Percentiles rank a stretch among this genome's conserved stretches.
Evolutionary conservation across 257 asterid species (phyloP).

Genomic region (Fraxinus quadrangulata): DNA sequence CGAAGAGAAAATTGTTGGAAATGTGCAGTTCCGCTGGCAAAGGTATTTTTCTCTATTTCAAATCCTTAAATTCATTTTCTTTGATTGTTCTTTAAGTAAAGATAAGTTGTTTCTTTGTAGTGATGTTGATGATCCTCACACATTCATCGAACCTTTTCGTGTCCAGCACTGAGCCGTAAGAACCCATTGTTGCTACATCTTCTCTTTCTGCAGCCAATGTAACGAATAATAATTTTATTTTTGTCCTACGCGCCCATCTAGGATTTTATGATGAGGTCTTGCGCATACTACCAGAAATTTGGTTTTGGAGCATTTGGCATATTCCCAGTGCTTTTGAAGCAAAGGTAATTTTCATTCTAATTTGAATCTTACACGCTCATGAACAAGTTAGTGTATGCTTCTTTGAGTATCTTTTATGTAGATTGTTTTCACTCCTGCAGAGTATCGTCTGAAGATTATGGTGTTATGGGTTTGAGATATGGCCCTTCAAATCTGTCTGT

Average conservation of each 20-base stretch:
- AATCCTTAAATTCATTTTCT: constrained; percentile 6
- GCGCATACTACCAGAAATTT: constrained; percentile 72
- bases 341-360: constrained; percentile 47
- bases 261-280: constrained; percentile 71
- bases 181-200: constrained; percentile 21
- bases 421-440: constrained; percentile 46
- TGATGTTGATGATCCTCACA: constrained; percentile 80
- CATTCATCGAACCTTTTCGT: constrained; percentile 76
- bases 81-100: constrained; percentile 14
- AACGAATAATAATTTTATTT: constrained; percentile 23
- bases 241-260: constrained; percentile 29
- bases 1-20: constrained; percentile 68
- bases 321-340: constrained; percentile 69
- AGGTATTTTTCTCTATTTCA: constrained; percentile 45
- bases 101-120: constrained; percentile 42
- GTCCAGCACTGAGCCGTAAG: constrained; percentile 88
- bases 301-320: constrained; percentile 90
- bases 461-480: constrained; percentile 88
- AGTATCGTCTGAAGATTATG: constrained; percentile 68
- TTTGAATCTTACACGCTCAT: constrained; percentile 15
- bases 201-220: constrained; percentile 4
- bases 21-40: constrained; percentile 92
- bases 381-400: constrained; percentile 19
- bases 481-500: constrained; percentile 82
- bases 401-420: constrained; percentile 18